Conservation (phyloP, 2,329 filamentous ascomycete species). For the Phialophora macrospora region DNA sequence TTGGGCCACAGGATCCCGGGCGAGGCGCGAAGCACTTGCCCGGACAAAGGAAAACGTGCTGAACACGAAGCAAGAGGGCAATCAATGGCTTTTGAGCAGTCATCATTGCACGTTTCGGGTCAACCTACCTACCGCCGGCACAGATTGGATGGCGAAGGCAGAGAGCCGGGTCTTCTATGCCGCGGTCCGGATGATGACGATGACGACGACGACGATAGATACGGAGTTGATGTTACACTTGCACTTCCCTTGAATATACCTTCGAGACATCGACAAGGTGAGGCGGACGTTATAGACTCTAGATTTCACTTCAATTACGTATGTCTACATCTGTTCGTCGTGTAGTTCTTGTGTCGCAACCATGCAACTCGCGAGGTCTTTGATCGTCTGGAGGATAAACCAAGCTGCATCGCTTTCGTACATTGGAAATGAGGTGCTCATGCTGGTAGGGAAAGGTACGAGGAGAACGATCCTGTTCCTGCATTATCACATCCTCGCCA, state of each 20-base stretch:
- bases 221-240: neutral
- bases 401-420: too few relatives aligned
- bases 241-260: neutral
- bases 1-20: neutral
- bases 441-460: too few relatives aligned
- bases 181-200: neutral
- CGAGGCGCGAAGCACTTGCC: neutral
- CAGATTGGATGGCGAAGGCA: neutral
- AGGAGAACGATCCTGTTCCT: too few relatives aligned
- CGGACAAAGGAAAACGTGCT: neutral
- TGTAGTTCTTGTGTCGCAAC: neutral
- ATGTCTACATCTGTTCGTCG: neutral
- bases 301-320: neutral
- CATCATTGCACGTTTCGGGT: neutral
- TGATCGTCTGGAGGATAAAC: neutral
- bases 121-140: too few relatives aligned
- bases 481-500: too few relatives aligned
- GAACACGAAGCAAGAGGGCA: neutral
- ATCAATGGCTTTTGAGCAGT: constrained; percentile 31
- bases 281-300: neutral
- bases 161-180: neutral
- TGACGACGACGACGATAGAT: neutral
- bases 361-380: neutral
- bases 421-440: too few relatives aligned
- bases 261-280: neutral